These are phyloP conservation scores for Chaetomiaceae sp. DNA, from an alignment of 2,329 filamentous ascomycete genomes.

Conservation along the genomic window DNA sequence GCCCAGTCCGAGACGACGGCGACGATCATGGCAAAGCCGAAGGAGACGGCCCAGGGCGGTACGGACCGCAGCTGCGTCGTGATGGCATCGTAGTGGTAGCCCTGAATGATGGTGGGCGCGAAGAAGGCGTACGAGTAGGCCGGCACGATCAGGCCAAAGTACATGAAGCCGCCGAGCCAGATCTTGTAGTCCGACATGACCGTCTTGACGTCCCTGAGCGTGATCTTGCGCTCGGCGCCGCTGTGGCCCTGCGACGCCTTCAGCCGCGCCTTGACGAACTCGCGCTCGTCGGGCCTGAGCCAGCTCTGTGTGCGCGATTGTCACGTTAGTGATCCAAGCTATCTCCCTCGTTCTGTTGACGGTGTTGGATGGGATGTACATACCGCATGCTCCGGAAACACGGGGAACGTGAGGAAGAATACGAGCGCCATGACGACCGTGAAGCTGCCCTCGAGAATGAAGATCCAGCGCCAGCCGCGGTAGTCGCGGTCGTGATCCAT, in stretches of 20 bases:
- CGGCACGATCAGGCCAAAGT: slow-evolving; percentile 71
- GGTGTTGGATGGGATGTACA: slow-evolving; percentile 13
- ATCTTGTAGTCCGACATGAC: slow-evolving; percentile 71
- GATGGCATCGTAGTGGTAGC: slow-evolving; percentile 56
- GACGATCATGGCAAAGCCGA: slow-evolving; percentile 69
- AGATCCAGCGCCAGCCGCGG: slow-evolving; percentile 73
- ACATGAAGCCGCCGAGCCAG: slow-evolving; percentile 71
- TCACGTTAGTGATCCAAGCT: no score
- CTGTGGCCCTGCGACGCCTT: slow-evolving; percentile 58
- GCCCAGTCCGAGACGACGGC: slow-evolving; percentile 66
- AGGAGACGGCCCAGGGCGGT: slow-evolving; percentile 60
- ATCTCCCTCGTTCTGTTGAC: slow-evolving; percentile 35
- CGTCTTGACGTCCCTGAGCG: slow-evolving; percentile 49
- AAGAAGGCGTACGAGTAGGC: slow-evolving; percentile 77
- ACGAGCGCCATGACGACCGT: slow-evolving; percentile 56
- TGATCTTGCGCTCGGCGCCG: slow-evolving; percentile 56
- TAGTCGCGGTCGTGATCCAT: slow-evolving; percentile 69
- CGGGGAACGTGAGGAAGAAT: slow-evolving; percentile 64
- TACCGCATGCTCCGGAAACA: slow-evolving; percentile 44
- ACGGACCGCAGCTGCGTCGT: slow-evolving; percentile 53
- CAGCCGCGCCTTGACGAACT: slow-evolving; percentile 61
- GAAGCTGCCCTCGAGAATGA: slow-evolving; percentile 67
- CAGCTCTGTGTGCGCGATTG: slow-evolving; percentile 50
- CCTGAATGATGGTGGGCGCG: slow-evolving; percentile 62
- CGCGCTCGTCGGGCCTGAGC: slow-evolving; percentile 63